phyloP scores from a whole-genome alignment of 306 rosid genomes.

The Acacia acuminata region DNA sequence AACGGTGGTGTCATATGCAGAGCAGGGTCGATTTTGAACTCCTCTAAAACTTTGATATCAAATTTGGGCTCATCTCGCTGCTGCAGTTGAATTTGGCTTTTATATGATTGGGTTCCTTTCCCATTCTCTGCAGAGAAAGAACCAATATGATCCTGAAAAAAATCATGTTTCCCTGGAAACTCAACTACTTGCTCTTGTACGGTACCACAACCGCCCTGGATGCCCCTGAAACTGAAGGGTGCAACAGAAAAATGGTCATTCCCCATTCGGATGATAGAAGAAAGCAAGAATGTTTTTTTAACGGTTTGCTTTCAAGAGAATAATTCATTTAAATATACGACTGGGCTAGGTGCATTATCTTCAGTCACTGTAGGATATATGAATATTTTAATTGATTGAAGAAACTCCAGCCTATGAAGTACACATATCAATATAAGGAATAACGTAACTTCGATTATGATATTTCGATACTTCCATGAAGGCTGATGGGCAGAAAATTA shows the following conservation, averaged over 20 bases:
- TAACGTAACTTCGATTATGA: constrained; percentile 37
- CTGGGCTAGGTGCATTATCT: background rate
- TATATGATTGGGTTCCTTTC: constrained; percentile 17
- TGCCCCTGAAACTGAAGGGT: constrained; percentile 43
- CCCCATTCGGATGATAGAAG: constrained; percentile 33
- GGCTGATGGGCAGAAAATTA: constrained; percentile 31
- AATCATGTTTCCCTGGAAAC: constrained; percentile 21
- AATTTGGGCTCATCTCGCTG: constrained; percentile 29
- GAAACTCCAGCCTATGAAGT: background rate
- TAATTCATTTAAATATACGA: background rate
- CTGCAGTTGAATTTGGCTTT: constrained; percentile 35
- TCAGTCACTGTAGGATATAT: background rate
- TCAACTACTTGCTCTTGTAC: constrained; percentile 20
- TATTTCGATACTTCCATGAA: constrained; percentile 40
- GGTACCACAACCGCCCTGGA: constrained; percentile 30
- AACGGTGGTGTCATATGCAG: constrained; percentile 32
- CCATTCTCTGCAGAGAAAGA: background rate
- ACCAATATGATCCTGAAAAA: background rate
- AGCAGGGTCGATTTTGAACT: constrained; percentile 33
- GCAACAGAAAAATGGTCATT: constrained; percentile 36
- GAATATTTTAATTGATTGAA: constrained; percentile 11
- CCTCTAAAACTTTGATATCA: constrained; percentile 35
- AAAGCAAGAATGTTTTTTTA: background rate
- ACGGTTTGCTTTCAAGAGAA: constrained; percentile 18
- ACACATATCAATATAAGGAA: background rate